These are phyloP conservation scores for Groenewaldozyma salmanticensis DNA, from an alignment of 805 yeast species.

Conservation along the genomic window DNA sequence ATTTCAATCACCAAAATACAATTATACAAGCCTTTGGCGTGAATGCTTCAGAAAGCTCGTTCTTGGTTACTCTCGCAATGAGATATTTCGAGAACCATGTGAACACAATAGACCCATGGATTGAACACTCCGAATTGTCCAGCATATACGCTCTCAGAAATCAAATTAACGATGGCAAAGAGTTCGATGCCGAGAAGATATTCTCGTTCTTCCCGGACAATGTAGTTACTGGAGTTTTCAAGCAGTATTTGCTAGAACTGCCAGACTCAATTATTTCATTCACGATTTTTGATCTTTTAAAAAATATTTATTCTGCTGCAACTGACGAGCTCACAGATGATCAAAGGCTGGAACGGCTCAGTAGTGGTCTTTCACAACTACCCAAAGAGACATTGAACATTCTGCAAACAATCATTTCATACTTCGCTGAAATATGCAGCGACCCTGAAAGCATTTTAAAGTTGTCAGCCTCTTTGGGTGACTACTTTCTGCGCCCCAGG, in stretches of 20 bases:
- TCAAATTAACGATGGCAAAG: conserved; percentile 25
- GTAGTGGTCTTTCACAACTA: conserved; percentile 1
- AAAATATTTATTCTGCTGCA: conserved; percentile 39
- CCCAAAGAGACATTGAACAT: not conserved
- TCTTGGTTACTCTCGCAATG: conserved; percentile 48
- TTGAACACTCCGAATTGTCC: conserved; percentile 9
- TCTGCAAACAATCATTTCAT: not conserved
- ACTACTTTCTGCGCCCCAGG: not conserved
- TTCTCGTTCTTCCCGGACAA: conserved; percentile 36
- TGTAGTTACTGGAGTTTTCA: conserved; percentile 51
- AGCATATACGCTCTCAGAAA: conserved; percentile 51
- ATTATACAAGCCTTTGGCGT: conserved; percentile 70
- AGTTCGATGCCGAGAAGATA: conserved; percentile 22
- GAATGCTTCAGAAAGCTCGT: conserved; percentile 56
- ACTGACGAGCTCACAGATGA: too few species aligned
- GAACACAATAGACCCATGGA: not conserved
- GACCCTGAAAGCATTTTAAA: not conserved
- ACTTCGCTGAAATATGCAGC: not conserved
- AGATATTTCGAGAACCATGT: conserved; percentile 35
- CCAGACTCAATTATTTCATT: conserved; percentile 65
- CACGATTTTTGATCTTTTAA: conserved; percentile 52
- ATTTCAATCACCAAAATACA: conserved; percentile 49
- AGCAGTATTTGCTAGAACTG: conserved; percentile 59
- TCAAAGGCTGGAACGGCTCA: conserved; percentile 3
- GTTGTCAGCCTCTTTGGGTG: not conserved